phyloP scores from a whole-genome alignment of 345 rosid genomes.

The Melaleuca alternifolia region DNA sequence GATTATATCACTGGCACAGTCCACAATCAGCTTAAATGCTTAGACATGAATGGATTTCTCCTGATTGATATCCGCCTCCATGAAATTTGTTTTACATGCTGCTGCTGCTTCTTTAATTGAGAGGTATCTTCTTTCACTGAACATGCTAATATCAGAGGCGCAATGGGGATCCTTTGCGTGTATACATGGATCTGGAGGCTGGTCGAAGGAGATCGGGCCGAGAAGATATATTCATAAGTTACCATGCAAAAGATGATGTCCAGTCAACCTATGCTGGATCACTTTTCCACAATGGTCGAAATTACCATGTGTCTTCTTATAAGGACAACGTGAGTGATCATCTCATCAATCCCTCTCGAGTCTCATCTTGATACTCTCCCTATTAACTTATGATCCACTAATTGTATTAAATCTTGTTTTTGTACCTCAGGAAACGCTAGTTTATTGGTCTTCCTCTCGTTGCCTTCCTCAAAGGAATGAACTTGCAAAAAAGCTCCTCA shows the following conservation, averaged over 20 bases:
- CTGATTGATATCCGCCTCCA: neutral
- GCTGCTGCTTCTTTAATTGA: neutral
- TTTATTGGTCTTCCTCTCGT: conserved; percentile 95
- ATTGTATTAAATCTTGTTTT: neutral
- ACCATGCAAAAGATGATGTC: conserved; percentile 80
- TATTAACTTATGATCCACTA: neutral
- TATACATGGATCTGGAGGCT: conserved; percentile 92
- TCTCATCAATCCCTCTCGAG: neutral
- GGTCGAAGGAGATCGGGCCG: conserved; percentile 73
- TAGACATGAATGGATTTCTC: neutral
- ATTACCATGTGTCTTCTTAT: conserved; percentile 49
- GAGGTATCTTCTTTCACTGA: neutral
- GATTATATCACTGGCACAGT: neutral
- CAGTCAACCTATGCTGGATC: conserved; percentile 89
- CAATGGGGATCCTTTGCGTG: conserved; percentile 77
- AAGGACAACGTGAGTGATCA: conserved; percentile 54
- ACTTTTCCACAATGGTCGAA: conserved; percentile 82
- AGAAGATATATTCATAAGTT: conserved; percentile 85
- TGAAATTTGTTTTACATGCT: neutral
- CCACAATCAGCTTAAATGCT: neutral
- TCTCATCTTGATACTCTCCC: neutral
- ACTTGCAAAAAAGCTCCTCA: conserved; percentile 55
- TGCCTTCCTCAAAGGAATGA: conserved; percentile 65
- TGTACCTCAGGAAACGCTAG: conserved; percentile 41
- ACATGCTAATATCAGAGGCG: conserved; percentile 38